phyloP scores from a whole-genome alignment of 2,329 filamentous ascomycete genomes.

The Monascus ruber region DNA sequence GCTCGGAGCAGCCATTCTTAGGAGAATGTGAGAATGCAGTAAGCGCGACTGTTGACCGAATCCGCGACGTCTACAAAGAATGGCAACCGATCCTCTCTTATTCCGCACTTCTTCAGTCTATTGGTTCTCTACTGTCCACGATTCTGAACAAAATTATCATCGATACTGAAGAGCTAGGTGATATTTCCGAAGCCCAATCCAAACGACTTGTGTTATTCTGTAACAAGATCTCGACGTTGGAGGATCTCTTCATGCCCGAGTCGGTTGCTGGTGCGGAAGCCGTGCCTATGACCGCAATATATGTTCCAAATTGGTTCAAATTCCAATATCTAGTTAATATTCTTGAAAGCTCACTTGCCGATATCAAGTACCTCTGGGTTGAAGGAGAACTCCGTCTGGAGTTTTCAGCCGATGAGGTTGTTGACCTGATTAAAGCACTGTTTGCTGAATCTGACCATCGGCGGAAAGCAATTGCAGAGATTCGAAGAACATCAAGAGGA shows the following conservation, averaged over 20 bases:
- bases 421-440: conserved; percentile 52
- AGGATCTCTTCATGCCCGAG: conserved; percentile 45
- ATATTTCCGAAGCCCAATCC: conserved; percentile 53
- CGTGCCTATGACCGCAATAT: conserved; percentile 47
- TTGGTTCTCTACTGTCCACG: conserved; percentile 48
- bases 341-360: conserved; percentile 49
- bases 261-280: conserved; percentile 18
- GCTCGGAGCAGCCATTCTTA: conserved; percentile 48
- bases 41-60: conserved; percentile 45
- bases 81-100: conserved; percentile 49
- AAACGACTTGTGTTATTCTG: conserved; percentile 48
- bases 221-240: conserved; percentile 43
- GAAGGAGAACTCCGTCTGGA: conserved; percentile 54
- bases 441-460: conserved; percentile 53
- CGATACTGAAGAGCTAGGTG: conserved; percentile 51
- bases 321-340: conserved; percentile 56
- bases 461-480: conserved; percentile 47
- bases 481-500: conserved; percentile 28
- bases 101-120: conserved; percentile 50
- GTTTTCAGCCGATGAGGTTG: conserved; percentile 50
- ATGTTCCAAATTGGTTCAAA: conserved; percentile 52
- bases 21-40: conserved; percentile 50
- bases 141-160: conserved; percentile 49
- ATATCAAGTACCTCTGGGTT: conserved; percentile 55
- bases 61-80: conserved; percentile 44